These are phyloP conservation scores for Eutrema salsugineum DNA, from an alignment of 441 rosid genomes.

Conservation along the genomic window DNA sequence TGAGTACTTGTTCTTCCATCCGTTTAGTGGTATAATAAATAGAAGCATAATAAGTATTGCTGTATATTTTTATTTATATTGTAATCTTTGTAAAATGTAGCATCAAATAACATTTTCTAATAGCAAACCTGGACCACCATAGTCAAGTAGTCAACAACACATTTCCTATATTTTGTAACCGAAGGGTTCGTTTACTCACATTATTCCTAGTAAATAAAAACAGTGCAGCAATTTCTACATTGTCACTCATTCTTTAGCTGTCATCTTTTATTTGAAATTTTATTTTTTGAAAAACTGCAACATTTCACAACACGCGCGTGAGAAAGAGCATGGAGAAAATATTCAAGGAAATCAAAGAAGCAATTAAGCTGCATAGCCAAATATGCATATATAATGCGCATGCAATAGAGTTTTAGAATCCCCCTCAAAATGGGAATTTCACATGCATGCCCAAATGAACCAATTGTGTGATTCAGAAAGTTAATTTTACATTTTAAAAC, in stretches of 20 bases:
- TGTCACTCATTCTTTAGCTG: background rate
- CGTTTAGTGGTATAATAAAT: background rate
- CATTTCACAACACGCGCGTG: background rate
- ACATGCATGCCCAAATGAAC: constrained; percentile 25
- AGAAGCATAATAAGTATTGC: background rate
- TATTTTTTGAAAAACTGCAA: background rate
- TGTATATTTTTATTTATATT: background rate
- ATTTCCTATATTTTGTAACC: background rate
- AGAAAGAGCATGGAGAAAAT: background rate
- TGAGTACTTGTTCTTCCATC: background rate
- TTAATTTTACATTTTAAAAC: background rate
- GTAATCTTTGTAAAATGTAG: background rate
- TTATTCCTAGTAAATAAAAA: background rate
- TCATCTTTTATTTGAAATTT: background rate
- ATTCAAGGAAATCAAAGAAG: background rate
- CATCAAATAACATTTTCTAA: background rate
- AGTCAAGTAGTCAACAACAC: background rate
- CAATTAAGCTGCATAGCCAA: background rate
- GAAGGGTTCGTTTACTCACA: constrained; percentile 7
- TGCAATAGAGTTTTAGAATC: constrained; percentile 4
- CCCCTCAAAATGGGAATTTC: constrained; percentile 13
- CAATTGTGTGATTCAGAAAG: background rate
- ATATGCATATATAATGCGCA: constrained; percentile 1
- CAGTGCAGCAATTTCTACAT: background rate
- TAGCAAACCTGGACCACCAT: background rate